Evolutionary conservation across 768 basidiomycete species (phyloP).

Genomic region (Chlorophyllum brunneum): DNA sequence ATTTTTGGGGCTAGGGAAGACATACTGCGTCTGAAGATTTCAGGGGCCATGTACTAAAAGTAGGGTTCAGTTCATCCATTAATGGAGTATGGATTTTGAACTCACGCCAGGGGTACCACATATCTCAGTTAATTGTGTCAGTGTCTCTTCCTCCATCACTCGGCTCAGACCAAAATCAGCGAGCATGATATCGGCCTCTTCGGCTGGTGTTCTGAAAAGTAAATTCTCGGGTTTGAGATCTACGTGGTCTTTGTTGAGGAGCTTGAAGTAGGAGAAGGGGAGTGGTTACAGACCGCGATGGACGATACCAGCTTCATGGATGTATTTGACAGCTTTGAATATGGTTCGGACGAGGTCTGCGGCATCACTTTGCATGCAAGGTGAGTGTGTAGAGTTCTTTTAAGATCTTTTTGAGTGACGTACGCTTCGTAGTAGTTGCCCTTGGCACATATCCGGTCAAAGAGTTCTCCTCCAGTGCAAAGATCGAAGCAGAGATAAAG

Average conservation of each 20-base stretch:
- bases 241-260: constrained; percentile 20
- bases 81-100: constrained; percentile 15
- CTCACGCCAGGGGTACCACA: constrained; percentile 89
- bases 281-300: constrained; percentile 60
- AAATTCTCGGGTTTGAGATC: constrained; percentile 99
- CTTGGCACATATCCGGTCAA: constrained; percentile 97
- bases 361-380: constrained; percentile 83
- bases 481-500: constrained; percentile 94
- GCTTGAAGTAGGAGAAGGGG: not conserved
- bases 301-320: constrained; percentile 89
- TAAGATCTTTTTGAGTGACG: constrained; percentile 19
- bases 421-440: constrained; percentile 95
- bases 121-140: constrained; percentile 86
- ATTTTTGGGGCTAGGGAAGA: constrained; percentile 14
- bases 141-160: constrained; percentile 87
- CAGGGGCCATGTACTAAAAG: constrained; percentile 88
- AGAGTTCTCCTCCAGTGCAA: constrained; percentile 97
- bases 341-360: constrained; percentile 85
- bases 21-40: constrained; percentile 90
- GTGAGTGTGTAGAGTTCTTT: constrained; percentile 1
- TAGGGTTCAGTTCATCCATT: not conserved
- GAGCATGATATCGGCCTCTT: constrained; percentile 94
- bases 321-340: constrained; percentile 82
- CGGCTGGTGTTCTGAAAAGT: constrained; percentile 83
- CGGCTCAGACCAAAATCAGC: constrained; percentile 95